Base-by-base conservation (phyloP, 257 asterid species). In the Scutellaria minor region DNA sequence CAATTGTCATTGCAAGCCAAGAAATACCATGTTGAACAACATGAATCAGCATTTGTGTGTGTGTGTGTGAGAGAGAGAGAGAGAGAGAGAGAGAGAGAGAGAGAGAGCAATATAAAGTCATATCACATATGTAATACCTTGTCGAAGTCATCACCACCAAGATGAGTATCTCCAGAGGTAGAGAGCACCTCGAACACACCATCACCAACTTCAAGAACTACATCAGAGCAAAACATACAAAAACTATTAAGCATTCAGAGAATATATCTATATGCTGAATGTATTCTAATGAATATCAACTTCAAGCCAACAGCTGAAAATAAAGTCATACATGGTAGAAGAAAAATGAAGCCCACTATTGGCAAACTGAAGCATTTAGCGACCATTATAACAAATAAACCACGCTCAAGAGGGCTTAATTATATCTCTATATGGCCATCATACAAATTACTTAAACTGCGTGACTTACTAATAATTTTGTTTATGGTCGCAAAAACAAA, bases 131-230 rank as follows among this genome's bases (percentile, higher is more conserved):
- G 50, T 46, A 56, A 58, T 31, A 90, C 97, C 90, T 91, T 89
- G 79, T 91, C 97, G 75, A 91, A 89, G 89, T 91, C 97, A 77
- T 91, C 97, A 75, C 97, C 97, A 75, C 97, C 97, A 76, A 91
- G 96, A 83, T 91, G 97, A 35, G 96, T 91, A 82, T 88, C 97
- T 73, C 97, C 97, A 76, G 97, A 89, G 27, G 97, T 91, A 51
- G 96, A 91, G 59, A 91, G 84, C 78, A 91, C 97, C 86, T 91
- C 97, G 52, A 88, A 91, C 56, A 91, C 96, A 63, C 97, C 97
- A 66, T 91, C 97, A 73, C 97, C 97, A 56, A 91, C 97, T 83
- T 91, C 97, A 70, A 89, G 97, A 84, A 90, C 97, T 64, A 79
- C 79, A 58, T 47, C 68, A 78, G 13, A 57, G 71, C 41, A 14